Percentiles rank a stretch among this genome's conserved stretches.
These are phyloP conservation scores for Lichenothelia convexa DNA, from an alignment of 495 filamentous ascomycete genomes.

Conservation along the genomic window DNA sequence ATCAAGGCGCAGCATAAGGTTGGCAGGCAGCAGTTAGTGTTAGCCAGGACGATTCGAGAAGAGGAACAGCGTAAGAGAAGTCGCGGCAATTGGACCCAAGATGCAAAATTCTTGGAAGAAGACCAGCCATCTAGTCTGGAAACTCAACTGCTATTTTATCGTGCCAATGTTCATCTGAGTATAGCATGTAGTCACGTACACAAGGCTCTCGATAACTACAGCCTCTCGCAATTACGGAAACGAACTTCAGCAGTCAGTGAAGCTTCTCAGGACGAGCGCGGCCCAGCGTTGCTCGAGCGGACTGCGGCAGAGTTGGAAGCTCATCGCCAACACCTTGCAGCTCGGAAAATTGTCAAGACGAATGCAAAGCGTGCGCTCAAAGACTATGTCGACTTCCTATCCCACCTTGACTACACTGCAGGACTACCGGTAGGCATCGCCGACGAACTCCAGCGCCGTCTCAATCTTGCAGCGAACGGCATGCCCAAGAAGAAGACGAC, in stretches of 20 bases:
- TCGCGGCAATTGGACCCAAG: slow-evolving; percentile 22
- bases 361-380: slow-evolving; percentile 56
- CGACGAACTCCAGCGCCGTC: slow-evolving; percentile 47
- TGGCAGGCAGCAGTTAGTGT: slow-evolving; percentile 27
- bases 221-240: slow-evolving; percentile 11
- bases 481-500: slow-evolving; percentile 1
- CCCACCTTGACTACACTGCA: slow-evolving; percentile 58
- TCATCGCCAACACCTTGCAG: slow-evolving; percentile 31
- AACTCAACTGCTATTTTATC: slow-evolving; percentile 55
- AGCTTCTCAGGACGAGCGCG: too few species aligned
- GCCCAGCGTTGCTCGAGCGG: slow-evolving; percentile 5
- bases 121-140: slow-evolving; percentile 58
- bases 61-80: slow-evolving; percentile 7
- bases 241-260: slow-evolving; percentile 12
- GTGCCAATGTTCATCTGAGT: slow-evolving; percentile 52
- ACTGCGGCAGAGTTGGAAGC: slow-evolving; percentile 16
- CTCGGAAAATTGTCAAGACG: slow-evolving; percentile 44
- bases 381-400: slow-evolving; percentile 51
- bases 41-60: slow-evolving; percentile 25
- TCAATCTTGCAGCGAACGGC: slow-evolving; percentile 35
- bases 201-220: slow-evolving; percentile 27
- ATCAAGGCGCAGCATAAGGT: slow-evolving; percentile 24
- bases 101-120: slow-evolving; percentile 41
- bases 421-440: slow-evolving; percentile 42
- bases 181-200: slow-evolving; percentile 48